Percentiles rank a stretch among this genome's conserved stretches.
These are phyloP conservation scores for Gnomoniopsis smithogilvyi DNA, from an alignment of 2,329 filamentous ascomycete species.

Conservation along the genomic window DNA sequence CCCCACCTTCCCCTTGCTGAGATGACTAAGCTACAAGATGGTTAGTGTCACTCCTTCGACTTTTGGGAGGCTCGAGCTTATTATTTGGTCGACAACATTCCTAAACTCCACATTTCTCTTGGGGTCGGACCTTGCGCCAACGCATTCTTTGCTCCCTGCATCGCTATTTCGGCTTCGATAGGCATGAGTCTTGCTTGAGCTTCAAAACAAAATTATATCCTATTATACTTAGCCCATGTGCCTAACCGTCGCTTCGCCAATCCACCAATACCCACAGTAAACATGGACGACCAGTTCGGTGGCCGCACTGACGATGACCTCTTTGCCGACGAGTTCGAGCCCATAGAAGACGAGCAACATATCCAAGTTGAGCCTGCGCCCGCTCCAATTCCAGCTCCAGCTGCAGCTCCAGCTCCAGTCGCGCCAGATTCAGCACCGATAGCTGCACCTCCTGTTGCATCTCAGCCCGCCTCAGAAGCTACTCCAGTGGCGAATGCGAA, in stretches of 20 bases:
- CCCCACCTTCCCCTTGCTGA: not conserved
- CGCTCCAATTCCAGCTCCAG: not conserved
- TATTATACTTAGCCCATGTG: not conserved
- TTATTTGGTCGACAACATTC: not conserved
- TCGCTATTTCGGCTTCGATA: not conserved
- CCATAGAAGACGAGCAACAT: constrained; percentile 32
- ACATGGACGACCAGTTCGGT: constrained; percentile 61
- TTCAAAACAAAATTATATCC: not conserved
- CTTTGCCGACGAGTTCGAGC: constrained; percentile 61
- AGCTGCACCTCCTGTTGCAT: constrained; percentile 12
- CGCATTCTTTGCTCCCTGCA: not conserved
- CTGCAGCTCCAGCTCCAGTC: constrained; percentile 2
- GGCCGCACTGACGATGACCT: constrained; percentile 61
- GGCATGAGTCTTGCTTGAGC: not conserved
- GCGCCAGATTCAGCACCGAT: constrained; percentile 9
- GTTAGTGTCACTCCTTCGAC: not conserved
- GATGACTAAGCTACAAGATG: not conserved
- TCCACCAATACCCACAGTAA: not conserved
- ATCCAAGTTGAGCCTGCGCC: constrained; percentile 17
- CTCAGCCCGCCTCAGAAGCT: not conserved
- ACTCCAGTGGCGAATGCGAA: not conserved
- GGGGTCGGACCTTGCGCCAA: not conserved
- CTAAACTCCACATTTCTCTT: not conserved
- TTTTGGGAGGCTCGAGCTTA: no score
- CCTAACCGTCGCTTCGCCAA: not conserved